Evolutionary conservation across 192 early-diverging fungal species (phyloP).

Genomic region (Chytriomyces sp.): DNA sequence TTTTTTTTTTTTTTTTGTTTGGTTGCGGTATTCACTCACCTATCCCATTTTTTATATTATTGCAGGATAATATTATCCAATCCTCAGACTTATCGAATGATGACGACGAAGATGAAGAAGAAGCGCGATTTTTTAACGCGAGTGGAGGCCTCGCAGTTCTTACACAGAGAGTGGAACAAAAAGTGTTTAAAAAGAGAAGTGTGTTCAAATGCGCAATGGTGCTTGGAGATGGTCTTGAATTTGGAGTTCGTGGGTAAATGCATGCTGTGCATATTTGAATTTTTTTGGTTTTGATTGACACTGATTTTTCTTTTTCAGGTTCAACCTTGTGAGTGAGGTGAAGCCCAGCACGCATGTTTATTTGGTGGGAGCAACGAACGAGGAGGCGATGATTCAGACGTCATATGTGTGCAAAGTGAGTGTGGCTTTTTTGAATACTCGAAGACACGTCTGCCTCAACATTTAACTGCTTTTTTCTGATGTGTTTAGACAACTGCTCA

Average conservation of each 20-base stretch:
- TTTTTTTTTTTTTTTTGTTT: background rate
- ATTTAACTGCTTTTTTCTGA: slow-evolving; percentile 24
- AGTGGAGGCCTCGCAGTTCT: slow-evolving; percentile 53
- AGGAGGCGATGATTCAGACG: slow-evolving; percentile 61
- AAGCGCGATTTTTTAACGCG: slow-evolving; percentile 21
- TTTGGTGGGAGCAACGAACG: slow-evolving; percentile 58
- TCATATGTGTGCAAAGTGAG: slow-evolving; percentile 69
- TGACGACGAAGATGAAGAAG: slow-evolving; percentile 28
- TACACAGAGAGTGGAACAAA: slow-evolving; percentile 56
- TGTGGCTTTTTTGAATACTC: background rate
- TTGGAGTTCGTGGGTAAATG: slow-evolving; percentile 72
- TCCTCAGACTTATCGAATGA: slow-evolving; percentile 19
- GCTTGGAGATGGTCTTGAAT: slow-evolving; percentile 62
- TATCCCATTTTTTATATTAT: slow-evolving; percentile 26
- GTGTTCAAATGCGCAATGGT: slow-evolving; percentile 67
- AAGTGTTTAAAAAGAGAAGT: slow-evolving; percentile 68
- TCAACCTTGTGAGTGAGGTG: slow-evolving; percentile 63
- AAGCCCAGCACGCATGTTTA: slow-evolving; percentile 48
- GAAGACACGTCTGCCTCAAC: background rate
- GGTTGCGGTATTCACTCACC: background rate
- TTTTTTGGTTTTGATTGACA: background rate
- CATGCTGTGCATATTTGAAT: background rate
- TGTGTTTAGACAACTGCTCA: slow-evolving; percentile 34
- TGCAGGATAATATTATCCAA: slow-evolving; percentile 15
- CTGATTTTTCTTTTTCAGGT: slow-evolving; percentile 46